These are phyloP conservation scores for Nakazawaea sp. DNA, from an alignment of 805 yeast species.

Conservation along the genomic window DNA sequence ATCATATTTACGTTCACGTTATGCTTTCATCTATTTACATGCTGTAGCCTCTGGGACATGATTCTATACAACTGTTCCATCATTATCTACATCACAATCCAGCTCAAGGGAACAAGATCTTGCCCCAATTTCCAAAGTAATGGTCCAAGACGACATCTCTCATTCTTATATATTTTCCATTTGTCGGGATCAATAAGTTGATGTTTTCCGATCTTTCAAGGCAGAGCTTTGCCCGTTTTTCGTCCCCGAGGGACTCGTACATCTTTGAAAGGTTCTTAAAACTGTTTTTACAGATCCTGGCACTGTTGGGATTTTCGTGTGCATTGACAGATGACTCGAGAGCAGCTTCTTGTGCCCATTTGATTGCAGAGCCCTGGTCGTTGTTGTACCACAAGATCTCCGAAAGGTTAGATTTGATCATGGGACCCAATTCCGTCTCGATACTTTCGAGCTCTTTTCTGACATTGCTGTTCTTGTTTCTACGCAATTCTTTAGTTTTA, in stretches of 20 bases:
- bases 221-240: constrained; percentile 20
- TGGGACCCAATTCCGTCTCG: constrained; percentile 25
- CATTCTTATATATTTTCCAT: constrained; percentile 18
- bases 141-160: constrained; percentile 25
- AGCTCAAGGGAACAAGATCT: constrained; percentile 21
- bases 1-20: too few relatives aligned
- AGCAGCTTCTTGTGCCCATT: constrained; percentile 32
- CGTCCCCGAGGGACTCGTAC: constrained; percentile 23
- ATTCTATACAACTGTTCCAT: too few relatives aligned
- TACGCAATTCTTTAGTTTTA: constrained; percentile 11
- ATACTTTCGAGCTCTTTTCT: constrained; percentile 17
- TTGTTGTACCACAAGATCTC: constrained; percentile 33
- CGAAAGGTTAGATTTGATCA: constrained; percentile 33
- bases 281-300: constrained; percentile 30
- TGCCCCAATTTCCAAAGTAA: constrained; percentile 29
- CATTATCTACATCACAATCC: too few relatives aligned
- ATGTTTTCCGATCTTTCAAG: constrained; percentile 18
- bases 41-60: too few relatives aligned
- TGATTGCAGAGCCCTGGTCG: constrained; percentile 26
- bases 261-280: constrained; percentile 27
- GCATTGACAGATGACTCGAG: constrained; percentile 23
- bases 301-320: constrained; percentile 26
- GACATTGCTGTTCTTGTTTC: constrained; percentile 11
- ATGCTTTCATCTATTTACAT: too few relatives aligned
- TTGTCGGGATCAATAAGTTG: constrained; percentile 21